phyloP scores from a whole-genome alignment of 2,329 filamentous ascomycete genomes.

The Verticillium zaregamsianum region DNA sequence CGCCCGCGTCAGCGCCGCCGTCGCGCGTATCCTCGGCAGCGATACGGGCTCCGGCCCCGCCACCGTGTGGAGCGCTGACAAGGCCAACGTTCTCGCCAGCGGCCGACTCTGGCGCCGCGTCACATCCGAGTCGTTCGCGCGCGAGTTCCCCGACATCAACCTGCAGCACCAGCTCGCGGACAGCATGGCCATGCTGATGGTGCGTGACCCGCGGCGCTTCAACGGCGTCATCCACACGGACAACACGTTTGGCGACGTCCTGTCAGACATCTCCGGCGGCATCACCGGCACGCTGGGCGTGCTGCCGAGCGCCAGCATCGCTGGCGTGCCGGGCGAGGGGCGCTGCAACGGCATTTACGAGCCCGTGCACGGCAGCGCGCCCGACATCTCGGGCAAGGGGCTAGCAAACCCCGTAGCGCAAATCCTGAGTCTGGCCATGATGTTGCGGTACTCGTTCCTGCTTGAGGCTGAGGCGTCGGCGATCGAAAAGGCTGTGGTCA shows the following conservation, averaged over 20 bases:
- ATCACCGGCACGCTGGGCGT: conserved; percentile 40
- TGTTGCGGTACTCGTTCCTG: conserved; percentile 60
- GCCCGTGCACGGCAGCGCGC: conserved; percentile 50
- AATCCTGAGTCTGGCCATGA: conserved; percentile 68
- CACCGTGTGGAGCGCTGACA: conserved; percentile 44
- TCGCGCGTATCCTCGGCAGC: conserved; percentile 30
- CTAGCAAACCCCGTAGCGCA: conserved; percentile 71
- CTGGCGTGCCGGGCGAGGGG: conserved; percentile 33
- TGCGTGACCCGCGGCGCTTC: conserved; percentile 39
- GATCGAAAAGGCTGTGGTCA: neutral
- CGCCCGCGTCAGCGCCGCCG: conserved; percentile 39
- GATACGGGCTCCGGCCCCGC: conserved; percentile 26
- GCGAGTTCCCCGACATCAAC: conserved; percentile 37
- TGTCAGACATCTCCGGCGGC: conserved; percentile 41
- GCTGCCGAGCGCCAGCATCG: conserved; percentile 39
- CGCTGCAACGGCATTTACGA: conserved; percentile 69
- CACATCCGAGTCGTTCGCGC: conserved; percentile 33
- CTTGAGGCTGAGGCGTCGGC: conserved; percentile 40
- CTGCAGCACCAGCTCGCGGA: conserved; percentile 42
- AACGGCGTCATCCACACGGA: conserved; percentile 44
- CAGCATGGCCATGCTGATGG: conserved; percentile 43
- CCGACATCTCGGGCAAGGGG: conserved; percentile 69
- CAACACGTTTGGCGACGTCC: conserved; percentile 44
- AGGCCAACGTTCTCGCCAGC: conserved; percentile 49
- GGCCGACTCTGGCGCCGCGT: conserved; percentile 43